A percentile compares a stretch with the other conserved stretches of the same genome.
These are phyloP conservation scores for Candida ficus DNA, from an alignment of 805 yeast species.

Conservation along the genomic window DNA sequence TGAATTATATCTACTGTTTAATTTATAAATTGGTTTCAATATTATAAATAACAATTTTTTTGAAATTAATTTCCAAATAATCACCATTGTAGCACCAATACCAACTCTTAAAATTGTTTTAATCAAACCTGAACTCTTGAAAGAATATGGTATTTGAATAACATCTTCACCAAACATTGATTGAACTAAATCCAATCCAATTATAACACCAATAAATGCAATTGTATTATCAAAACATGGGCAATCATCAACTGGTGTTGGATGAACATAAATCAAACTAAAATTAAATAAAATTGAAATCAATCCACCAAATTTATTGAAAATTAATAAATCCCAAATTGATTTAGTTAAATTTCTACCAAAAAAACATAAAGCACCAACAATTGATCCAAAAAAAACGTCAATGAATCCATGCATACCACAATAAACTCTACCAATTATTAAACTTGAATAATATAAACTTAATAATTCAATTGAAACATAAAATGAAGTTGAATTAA, in stretches of 20 bases:
- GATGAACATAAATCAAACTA: constrained; percentile 59
- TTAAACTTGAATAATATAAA: constrained; percentile 57
- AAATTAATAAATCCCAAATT: constrained; percentile 51
- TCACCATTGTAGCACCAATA: constrained; percentile 58
- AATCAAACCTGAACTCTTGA: constrained; percentile 36
- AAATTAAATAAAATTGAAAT: constrained; percentile 39
- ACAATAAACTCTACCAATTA: constrained; percentile 82
- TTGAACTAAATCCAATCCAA: constrained; percentile 58
- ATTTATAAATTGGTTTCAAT: constrained; percentile 51
- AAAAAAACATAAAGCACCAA: constrained; percentile 55
- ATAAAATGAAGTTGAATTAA: constrained; percentile 5
- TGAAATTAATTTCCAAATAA: constrained; percentile 67
- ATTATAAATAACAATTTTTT: constrained; percentile 61
- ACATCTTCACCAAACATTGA: constrained; percentile 16
- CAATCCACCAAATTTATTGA: too few species aligned
- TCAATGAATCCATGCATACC: constrained; percentile 97
- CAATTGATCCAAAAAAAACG: constrained; percentile 53
- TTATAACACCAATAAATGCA: constrained; percentile 83
- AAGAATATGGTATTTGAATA: constrained; percentile 38
- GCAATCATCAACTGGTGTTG: constrained; percentile 85
- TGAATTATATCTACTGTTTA: constrained; percentile 11
- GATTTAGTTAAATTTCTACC: constrained; percentile 38
- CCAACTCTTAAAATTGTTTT: constrained; percentile 42
- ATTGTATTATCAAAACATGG: constrained; percentile 96
- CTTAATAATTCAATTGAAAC: constrained; percentile 19